phyloP scores from a whole-genome alignment of 352 stramenopile species.

The Plasmopara halstedii region DNA sequence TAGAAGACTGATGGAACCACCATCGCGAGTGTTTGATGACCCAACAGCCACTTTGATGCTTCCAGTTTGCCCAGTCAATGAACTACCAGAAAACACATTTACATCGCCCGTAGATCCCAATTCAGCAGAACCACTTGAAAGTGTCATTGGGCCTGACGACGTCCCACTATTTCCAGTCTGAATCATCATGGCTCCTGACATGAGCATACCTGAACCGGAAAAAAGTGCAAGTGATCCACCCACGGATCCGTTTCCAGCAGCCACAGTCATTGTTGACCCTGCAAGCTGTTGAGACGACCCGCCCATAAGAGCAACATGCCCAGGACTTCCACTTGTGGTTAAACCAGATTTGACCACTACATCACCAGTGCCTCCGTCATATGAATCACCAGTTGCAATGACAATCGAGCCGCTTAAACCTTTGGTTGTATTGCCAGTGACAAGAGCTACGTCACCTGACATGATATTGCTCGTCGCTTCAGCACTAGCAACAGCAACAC shows the following conservation, averaged over 20 bases:
- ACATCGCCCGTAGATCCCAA: slow-evolving; percentile 15
- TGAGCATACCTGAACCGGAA: slow-evolving; percentile 9
- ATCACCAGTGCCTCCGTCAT: slow-evolving; percentile 12
- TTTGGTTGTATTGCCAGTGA: slow-evolving; percentile 3
- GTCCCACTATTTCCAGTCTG: slow-evolving; percentile 8
- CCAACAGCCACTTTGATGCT: slow-evolving; percentile 18
- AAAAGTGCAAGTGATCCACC: slow-evolving; percentile 11
- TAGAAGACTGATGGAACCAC: slow-evolving; percentile 10
- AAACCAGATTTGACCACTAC: slow-evolving; percentile 12
- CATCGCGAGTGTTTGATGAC: slow-evolving; percentile 6
- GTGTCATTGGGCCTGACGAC: slow-evolving; percentile 11
- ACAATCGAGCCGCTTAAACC: slow-evolving; percentile 6
- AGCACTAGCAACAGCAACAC: slow-evolving; percentile 10
- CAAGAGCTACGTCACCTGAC: slow-evolving; percentile 13
- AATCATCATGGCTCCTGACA: slow-evolving; percentile 10
- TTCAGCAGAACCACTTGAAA: slow-evolving; percentile 13
- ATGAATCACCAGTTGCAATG: slow-evolving; percentile 15
- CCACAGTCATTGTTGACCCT: slow-evolving; percentile 9
- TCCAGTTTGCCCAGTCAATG: slow-evolving; percentile 14
- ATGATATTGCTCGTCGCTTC: slow-evolving; percentile 2
- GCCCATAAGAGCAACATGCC: slow-evolving; percentile 3
- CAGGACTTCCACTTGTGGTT: slow-evolving; percentile 8
- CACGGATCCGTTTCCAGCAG: slow-evolving; percentile 11
- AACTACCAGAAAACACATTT: slow-evolving; percentile 12
- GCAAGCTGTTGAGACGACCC: slow-evolving; percentile 10